Base-by-base conservation (phyloP, 1,284 basidiomycete genomes). In the Cryptococcus hybrid region DNA sequence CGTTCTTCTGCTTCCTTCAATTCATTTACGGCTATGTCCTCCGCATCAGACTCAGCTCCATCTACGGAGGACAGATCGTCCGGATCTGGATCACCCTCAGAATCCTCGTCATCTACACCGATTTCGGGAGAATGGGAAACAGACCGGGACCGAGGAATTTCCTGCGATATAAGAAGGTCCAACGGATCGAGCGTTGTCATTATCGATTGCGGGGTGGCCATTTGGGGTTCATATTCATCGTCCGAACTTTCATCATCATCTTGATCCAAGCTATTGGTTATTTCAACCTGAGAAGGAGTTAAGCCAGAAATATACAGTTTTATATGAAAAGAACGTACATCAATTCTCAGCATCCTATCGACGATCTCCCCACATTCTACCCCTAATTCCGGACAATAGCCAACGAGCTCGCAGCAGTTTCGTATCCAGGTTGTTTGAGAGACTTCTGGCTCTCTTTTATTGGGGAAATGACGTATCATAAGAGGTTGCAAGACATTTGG, bases 231-330 rank as follows among this genome's bases (percentile, higher is more conserved):
- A 15, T 73, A 71, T 3, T 77, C 76, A 13, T 74, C 71, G 18
- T 87, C 88, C 1, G 82, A 82, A 11, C 86, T 82, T 67, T 86
- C 85, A 30, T 84, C 78, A 1, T 77, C 78, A 15, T 95, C 80
- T 65, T 97, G 93, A 73, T 98, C 95, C 2, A 95, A 75, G 69
- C 95, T 92, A 18, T 94, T 89, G 76, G 97, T 95, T 51, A 99
- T 96, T 78, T 99, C 95, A 47, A 98, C 90, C 90, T 93, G 65
- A 36, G 37, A 46, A 37, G 35, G 51, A 4, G 38, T 46, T 24
- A 55, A 48, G 35, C 12, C 15, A 5, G 18, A 18, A 15, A 40
- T 12, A 30, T 45, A 18, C 18, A 18, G 18, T 18, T 18, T 18
- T 18, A 18, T 18, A 18, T 18, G 18, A 18, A 18, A 18, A 18